Evolutionary conservation across 2,329 filamentous ascomycete genomes (phyloP).

Genomic region (Fusarium sp.): DNA sequence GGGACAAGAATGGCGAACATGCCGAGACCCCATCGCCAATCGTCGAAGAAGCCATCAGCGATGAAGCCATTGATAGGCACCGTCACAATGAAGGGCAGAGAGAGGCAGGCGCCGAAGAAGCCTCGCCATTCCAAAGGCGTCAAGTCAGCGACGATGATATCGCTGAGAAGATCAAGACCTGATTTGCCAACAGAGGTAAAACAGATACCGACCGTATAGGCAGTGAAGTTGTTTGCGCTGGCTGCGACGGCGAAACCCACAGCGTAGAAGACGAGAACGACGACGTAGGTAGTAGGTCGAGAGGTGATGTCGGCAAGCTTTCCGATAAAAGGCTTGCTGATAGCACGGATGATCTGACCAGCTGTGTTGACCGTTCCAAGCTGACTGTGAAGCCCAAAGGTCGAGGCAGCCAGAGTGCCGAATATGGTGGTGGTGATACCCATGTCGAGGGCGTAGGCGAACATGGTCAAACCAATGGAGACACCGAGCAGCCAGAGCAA

Average conservation of each 20-base stretch:
- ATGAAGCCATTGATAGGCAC: constrained; percentile 59
- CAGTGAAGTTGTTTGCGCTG: constrained; percentile 49
- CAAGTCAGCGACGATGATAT: constrained; percentile 56
- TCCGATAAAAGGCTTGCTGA: constrained; percentile 57
- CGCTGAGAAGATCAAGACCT: constrained; percentile 54
- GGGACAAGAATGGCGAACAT: constrained; percentile 73
- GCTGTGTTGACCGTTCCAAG: constrained; percentile 52
- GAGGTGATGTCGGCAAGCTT: constrained; percentile 57
- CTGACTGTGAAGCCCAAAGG: constrained; percentile 52
- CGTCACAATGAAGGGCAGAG: constrained; percentile 54
- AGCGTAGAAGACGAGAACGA: constrained; percentile 57
- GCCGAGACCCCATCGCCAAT: constrained; percentile 74
- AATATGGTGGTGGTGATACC: constrained; percentile 55
- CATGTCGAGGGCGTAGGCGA: constrained; percentile 56
- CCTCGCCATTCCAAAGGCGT: constrained; percentile 56
- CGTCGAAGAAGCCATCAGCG: constrained; percentile 54
- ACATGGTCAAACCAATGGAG: constrained; percentile 56
- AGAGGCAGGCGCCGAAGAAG: constrained; percentile 51
- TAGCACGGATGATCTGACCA: constrained; percentile 55
- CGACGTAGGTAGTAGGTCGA: constrained; percentile 56
- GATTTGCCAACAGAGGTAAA: constrained; percentile 57
- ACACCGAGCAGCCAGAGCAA: constrained; percentile 54
- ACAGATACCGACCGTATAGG: constrained; percentile 55
- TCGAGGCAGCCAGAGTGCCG: constrained; percentile 53
- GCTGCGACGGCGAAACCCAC: constrained; percentile 54